Base-by-base conservation (phyloP, 305 asterid genomes). In the Rubia occidens region DNA sequence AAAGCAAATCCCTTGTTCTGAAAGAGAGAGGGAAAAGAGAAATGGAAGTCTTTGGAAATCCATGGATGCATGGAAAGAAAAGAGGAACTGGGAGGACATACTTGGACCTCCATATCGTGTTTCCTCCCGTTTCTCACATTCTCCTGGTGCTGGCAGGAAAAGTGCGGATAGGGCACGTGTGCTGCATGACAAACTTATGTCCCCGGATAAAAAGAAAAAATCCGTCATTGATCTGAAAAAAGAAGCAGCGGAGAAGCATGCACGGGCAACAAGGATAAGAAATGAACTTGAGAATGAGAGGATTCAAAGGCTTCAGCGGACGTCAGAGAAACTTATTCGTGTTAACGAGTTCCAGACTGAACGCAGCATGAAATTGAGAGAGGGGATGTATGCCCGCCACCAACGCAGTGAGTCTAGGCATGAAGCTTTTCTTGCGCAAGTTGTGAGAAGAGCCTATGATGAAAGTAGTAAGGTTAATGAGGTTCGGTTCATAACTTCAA, bases 41-140 rank as follows among this genome's bases (percentile, higher is more conserved):
- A 84, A 80, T 70, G 95, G 86, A 67, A 78, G 70, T 76, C 79
- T 84, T 20, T 83, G 82, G 78, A 87, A 81, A 72, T 89, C 94
- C 40, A 82, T 95, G 96, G 96, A 91, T 88, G 99, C 97, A 59
- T 95, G 99, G 99, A 95, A 88, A 86, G 97, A 91, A 84, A 95
- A 89, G 86, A 86, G 99, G 77, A 91, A 91, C 77, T 95, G 99
- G 99, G 95, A 90, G 81, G 96, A 88, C 72, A 82, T 95, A 82
- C 97, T 95, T 81, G 85, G 95, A 72, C 76, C 95, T 62, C 93
- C 97, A 11, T 83, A 81, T 73, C 85, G 93, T 72, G 87, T 78
- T 77, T 88, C 97, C 75, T 87, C 96, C 56, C 96, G 97, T 69
- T 90, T 89, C 82, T 95, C 95, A 17, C 85, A 89, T 80, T 95